phyloP scores from a whole-genome alignment of 2,329 filamentous ascomycete species.

The Penicillium sp. region DNA sequence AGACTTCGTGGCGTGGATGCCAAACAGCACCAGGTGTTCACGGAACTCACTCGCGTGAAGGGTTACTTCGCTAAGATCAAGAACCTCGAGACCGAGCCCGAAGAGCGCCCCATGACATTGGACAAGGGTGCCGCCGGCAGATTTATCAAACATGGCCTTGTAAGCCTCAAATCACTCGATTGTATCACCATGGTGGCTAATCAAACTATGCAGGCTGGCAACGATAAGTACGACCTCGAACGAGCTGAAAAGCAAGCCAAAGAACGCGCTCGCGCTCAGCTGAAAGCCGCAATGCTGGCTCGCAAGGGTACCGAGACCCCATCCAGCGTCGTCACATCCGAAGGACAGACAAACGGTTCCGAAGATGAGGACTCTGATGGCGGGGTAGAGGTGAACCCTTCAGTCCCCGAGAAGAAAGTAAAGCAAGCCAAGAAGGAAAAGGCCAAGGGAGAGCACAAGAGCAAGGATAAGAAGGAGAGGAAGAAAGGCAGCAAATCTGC shows the following conservation, averaged over 20 bases:
- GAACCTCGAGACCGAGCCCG: conserved; percentile 64
- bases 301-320: conserved; percentile 35
- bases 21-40: conserved; percentile 81
- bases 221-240: conserved; percentile 55
- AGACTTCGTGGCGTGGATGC: conserved; percentile 77
- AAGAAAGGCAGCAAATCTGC: conserved; percentile 31
- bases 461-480: conserved; percentile 24
- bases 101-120: conserved; percentile 59
- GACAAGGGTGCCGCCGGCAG: conserved; percentile 77
- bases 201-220: conserved; percentile 40
- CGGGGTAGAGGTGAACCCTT: conserved; percentile 8
- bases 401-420: conserved; percentile 20
- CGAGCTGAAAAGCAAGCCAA: conserved; percentile 53
- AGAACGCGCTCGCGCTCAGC: conserved; percentile 52
- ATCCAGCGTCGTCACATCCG: conserved; percentile 7
- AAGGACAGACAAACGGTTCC: conserved; percentile 22
- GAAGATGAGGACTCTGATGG: conserved; percentile 20
- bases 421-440: conserved; percentile 16
- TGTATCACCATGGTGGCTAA: not conserved
- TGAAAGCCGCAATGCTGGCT: conserved; percentile 49
- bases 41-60: conserved; percentile 81
- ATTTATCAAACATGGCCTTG: conserved; percentile 80
- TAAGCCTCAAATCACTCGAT: conserved; percentile 41
- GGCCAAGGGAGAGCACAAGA: too few relatives aligned
- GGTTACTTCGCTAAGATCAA: conserved; percentile 95